Conservation (phyloP, 805 yeast species). For the Sugiyamaella marilandica region DNA sequence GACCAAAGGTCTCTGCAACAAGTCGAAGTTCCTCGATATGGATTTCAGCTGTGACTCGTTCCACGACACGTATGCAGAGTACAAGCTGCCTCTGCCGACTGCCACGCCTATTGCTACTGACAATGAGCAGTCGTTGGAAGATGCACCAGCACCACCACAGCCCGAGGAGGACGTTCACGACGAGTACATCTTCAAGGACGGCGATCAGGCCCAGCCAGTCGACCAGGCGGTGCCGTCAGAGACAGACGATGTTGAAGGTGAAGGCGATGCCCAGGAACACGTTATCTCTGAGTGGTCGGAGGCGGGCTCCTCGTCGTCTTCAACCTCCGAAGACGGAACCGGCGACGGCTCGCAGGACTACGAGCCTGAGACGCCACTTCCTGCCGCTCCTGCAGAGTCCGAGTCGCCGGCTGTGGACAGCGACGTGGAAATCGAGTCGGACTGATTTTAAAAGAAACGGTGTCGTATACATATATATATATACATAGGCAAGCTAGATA, state of each 20-base stretch:
- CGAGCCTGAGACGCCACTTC: not conserved
- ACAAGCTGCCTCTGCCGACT: constrained; percentile 12
- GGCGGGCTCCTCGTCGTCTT: constrained; percentile 1
- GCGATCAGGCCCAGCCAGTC: constrained; percentile 11
- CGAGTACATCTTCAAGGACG: constrained; percentile 9
- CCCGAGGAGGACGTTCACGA: constrained; percentile 1
- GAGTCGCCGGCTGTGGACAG: too few species aligned
- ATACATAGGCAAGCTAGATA: constrained; percentile 14
- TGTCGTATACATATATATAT: constrained; percentile 17
- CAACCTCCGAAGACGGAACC: constrained; percentile 7
- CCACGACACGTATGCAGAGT: constrained; percentile 29
- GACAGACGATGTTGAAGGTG: constrained; percentile 8
- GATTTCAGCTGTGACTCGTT: constrained; percentile 78
- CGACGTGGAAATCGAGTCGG: constrained; percentile 33
- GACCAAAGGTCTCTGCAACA: constrained; percentile 64
- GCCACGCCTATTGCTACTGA: not conserved
- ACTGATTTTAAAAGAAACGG: constrained; percentile 36
- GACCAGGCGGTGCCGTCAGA: constrained; percentile 14
- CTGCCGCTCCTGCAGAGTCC: too few species aligned
- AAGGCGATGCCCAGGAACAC: constrained; percentile 1
- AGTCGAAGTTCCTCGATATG: constrained; percentile 66
- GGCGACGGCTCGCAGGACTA: constrained; percentile 3
- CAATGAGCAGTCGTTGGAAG: not conserved
- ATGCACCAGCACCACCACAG: not conserved
- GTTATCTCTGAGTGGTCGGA: constrained; percentile 6